A percentile compares a stretch with the other conserved stretches of the same genome.
Evolutionary conservation across 805 yeast species (phyloP).

Genomic region (Priceomyces carsonii): DNA sequence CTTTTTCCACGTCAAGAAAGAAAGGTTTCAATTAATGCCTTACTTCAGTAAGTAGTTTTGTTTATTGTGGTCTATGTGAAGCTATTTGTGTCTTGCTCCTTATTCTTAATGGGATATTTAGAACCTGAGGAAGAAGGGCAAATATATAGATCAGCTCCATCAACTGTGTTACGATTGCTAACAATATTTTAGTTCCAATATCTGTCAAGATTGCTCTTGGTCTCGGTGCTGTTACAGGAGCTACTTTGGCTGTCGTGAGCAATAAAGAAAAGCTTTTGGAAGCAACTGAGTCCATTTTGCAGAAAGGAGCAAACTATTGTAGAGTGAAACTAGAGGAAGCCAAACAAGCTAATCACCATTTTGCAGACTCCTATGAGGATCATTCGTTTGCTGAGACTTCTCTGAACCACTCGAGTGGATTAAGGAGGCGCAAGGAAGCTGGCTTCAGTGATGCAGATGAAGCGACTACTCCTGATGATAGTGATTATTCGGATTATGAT

Average conservation of each 20-base stretch:
- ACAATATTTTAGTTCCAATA: conserved; percentile 26
- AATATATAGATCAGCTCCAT: background rate
- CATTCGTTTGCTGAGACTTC: conserved; percentile 10
- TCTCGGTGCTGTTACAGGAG: conserved; percentile 35
- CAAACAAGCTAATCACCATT: conserved; percentile 16
- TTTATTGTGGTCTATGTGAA: background rate
- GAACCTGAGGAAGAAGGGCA: background rate
- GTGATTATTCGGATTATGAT: conserved; percentile 9
- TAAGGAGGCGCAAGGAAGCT: conserved; percentile 3
- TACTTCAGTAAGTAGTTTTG: conserved; percentile 6
- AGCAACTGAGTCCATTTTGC: conserved; percentile 26
- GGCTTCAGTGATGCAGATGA: conserved; percentile 14
- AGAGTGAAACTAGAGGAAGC: conserved; percentile 18
- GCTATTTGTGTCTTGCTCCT: conserved; percentile 1
- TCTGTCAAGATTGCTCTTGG: conserved; percentile 33
- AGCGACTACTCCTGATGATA: conserved; percentile 16
- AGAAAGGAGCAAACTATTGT: conserved; percentile 32
- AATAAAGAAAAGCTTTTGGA: conserved; percentile 31
- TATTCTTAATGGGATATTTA: background rate
- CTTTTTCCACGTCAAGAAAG: background rate
- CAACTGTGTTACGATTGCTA: conserved; percentile 9
- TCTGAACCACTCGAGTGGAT: background rate
- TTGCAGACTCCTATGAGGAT: conserved; percentile 22
- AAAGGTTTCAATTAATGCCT: conserved; percentile 3
- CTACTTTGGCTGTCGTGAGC: conserved; percentile 29